A percentile compares a stretch with the other conserved stretches of the same genome.
Conservation (phyloP, 257 asterid species). For the Solanum tarijense region DNA sequence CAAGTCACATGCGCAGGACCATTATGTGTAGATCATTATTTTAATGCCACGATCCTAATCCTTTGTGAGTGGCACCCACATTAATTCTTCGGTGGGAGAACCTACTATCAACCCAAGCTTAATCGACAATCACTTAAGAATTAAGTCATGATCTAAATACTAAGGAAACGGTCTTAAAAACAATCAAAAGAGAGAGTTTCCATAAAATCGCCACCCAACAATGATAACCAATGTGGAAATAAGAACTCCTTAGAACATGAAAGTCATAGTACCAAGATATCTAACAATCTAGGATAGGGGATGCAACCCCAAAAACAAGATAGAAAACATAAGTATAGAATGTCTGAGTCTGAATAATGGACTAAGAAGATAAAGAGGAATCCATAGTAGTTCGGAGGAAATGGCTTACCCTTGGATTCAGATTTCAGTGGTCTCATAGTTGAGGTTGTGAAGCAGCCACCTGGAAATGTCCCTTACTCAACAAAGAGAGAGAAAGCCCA, state of each 20-base stretch:
- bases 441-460: neutral
- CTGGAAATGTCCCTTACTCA: neutral
- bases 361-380: neutral
- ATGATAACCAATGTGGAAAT: neutral
- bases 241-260: too few species aligned
- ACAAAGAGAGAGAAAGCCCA: neutral
- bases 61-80: too few species aligned
- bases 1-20: too few species aligned
- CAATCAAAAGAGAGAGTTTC: neutral
- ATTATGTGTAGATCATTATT: too few species aligned
- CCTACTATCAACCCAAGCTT: too few species aligned
- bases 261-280: neutral
- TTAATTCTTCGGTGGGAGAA: too few species aligned
- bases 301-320: neutral
- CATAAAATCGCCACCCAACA: neutral
- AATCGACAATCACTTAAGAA: too few species aligned
- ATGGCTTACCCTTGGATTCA: neutral
- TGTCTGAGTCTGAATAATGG: neutral
- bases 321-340: neutral
- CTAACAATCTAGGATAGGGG: neutral
- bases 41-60: too few species aligned
- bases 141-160: too few species aligned
- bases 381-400: neutral
- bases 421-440: neutral
- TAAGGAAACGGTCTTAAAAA: neutral